Percentiles rank a stretch among this genome's conserved stretches.
These are phyloP conservation scores for Knufia fluminis DNA, from an alignment of 2,329 filamentous ascomycete species.

Conservation along the genomic window DNA sequence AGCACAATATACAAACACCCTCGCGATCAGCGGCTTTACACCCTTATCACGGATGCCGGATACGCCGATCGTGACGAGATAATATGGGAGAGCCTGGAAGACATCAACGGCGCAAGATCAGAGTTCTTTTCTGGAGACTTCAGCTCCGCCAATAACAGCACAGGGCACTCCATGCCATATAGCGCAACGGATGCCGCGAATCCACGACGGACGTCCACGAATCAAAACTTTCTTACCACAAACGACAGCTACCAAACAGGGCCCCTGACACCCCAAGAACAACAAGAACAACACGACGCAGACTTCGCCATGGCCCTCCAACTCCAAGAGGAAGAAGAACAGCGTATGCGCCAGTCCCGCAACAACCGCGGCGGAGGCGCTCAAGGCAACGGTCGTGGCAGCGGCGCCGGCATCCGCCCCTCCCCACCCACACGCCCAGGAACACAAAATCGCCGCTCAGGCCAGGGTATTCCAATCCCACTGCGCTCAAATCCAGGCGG, in stretches of 20 bases:
- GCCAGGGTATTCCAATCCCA: slow-evolving; percentile 11
- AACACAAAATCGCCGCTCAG: background rate
- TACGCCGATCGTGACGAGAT: slow-evolving; percentile 82
- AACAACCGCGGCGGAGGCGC: slow-evolving; percentile 11
- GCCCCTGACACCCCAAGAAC: slow-evolving; percentile 37
- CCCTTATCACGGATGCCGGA: slow-evolving; percentile 84
- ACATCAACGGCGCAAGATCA: slow-evolving; percentile 72
- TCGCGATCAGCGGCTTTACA: slow-evolving; percentile 62
- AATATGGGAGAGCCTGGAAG: slow-evolving; percentile 88
- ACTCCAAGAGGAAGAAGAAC: slow-evolving; percentile 85
- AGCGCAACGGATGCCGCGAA: slow-evolving; percentile 6
- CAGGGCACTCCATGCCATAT: slow-evolving; percentile 1
- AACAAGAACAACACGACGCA: slow-evolving; percentile 61
- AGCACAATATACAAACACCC: slow-evolving; percentile 88
- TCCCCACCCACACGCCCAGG: slow-evolving; percentile 1
- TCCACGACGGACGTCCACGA: background rate
- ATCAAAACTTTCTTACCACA: background rate
- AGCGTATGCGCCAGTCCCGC: slow-evolving; percentile 16
- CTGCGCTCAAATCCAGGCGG: slow-evolving; percentile 13
- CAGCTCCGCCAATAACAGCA: slow-evolving; percentile 59
- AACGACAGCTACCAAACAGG: background rate
- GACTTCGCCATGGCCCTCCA: slow-evolving; percentile 83
- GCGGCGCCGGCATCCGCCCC: background rate
- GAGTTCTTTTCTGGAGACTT: slow-evolving; percentile 90
- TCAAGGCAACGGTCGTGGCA: background rate